A percentile compares a stretch with the other conserved stretches of the same genome.
Conservation (phyloP, 345 rosid genomes). For the Hypericum androsaemum region DNA sequence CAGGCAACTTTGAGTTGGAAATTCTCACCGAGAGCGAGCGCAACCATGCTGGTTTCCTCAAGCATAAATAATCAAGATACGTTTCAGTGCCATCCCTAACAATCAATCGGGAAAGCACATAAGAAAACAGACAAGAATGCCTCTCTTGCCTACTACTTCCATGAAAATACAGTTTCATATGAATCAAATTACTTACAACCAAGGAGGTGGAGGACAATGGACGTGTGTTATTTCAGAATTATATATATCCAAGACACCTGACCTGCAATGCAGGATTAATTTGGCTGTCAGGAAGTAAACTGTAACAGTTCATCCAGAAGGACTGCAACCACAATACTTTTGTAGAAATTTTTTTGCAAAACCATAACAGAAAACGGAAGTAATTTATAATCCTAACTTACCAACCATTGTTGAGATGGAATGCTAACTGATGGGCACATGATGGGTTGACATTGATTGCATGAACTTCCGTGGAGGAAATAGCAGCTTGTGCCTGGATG, state of each 20-base stretch:
- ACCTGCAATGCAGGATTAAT: slow-evolving; percentile 40
- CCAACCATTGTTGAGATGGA: slow-evolving; percentile 97
- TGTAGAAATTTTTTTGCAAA: too few relatives aligned
- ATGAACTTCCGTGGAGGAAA: slow-evolving; percentile 69
- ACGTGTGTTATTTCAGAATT: slow-evolving; percentile 63
- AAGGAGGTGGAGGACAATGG: slow-evolving; percentile 96
- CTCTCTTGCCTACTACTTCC: not conserved
- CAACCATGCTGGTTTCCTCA: slow-evolving; percentile 81
- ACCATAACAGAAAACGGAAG: not conserved
- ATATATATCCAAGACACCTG: slow-evolving; percentile 70
- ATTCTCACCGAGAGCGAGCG: slow-evolving; percentile 66
- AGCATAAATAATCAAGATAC: slow-evolving; percentile 30
- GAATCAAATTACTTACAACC: slow-evolving; percentile 65
- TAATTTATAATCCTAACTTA: slow-evolving; percentile 24
- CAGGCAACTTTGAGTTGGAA: slow-evolving; percentile 3
- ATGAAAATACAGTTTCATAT: not conserved
- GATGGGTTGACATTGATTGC: slow-evolving; percentile 70
- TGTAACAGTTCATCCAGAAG: not conserved
- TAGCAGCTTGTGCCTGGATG: slow-evolving; percentile 77
- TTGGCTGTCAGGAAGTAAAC: not conserved
- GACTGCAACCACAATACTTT: too few relatives aligned
- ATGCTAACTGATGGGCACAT: slow-evolving; percentile 73
- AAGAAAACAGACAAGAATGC: not conserved
- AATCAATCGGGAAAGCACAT: slow-evolving; percentile 15
- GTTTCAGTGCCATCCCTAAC: slow-evolving; percentile 41